Conservation (phyloP, 495 filamentous ascomycete species). For the Penicillium tannophilum region DNA sequence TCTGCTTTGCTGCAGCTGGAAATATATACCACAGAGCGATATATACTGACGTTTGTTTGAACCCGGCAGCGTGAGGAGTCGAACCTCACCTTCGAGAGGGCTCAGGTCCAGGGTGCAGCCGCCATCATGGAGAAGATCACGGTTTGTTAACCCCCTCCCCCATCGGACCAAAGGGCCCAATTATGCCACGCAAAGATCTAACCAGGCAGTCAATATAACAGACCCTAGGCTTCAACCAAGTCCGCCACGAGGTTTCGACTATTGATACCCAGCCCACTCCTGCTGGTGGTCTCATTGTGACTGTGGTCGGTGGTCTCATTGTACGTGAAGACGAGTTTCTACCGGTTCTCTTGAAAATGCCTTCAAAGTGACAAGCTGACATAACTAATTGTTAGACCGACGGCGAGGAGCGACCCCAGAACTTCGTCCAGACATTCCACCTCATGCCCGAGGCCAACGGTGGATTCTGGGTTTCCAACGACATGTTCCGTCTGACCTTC, state of each 20-base stretch:
- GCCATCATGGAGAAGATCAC: constrained; percentile 75
- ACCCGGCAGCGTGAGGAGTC: constrained; percentile 70
- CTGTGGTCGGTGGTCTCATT: constrained; percentile 81
- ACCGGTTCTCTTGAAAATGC: background rate
- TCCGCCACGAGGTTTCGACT: constrained; percentile 67
- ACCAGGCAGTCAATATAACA: constrained; percentile 32
- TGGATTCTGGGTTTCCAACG: constrained; percentile 85
- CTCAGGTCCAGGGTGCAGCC: constrained; percentile 55
- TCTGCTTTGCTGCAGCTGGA: background rate
- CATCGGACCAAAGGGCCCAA: background rate
- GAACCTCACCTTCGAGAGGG: constrained; percentile 89
- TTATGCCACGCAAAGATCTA: background rate
- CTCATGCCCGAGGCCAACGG: constrained; percentile 67
- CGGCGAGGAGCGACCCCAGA: constrained; percentile 76
- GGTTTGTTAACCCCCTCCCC: constrained; percentile 48
- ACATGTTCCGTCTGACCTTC: constrained; percentile 87
- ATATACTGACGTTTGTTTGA: constrained; percentile 8
- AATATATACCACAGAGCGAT: background rate
- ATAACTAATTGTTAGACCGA: constrained; percentile 62
- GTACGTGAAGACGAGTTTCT: constrained; percentile 50
- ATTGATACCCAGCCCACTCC: constrained; percentile 75
- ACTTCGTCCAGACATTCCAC: constrained; percentile 84
- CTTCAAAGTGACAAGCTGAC: constrained; percentile 2
- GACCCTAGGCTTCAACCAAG: constrained; percentile 78
- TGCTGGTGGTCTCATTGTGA: constrained; percentile 70